phyloP scores from a whole-genome alignment of 495 filamentous ascomycete genomes.

The Lentithecium fluviatile region DNA sequence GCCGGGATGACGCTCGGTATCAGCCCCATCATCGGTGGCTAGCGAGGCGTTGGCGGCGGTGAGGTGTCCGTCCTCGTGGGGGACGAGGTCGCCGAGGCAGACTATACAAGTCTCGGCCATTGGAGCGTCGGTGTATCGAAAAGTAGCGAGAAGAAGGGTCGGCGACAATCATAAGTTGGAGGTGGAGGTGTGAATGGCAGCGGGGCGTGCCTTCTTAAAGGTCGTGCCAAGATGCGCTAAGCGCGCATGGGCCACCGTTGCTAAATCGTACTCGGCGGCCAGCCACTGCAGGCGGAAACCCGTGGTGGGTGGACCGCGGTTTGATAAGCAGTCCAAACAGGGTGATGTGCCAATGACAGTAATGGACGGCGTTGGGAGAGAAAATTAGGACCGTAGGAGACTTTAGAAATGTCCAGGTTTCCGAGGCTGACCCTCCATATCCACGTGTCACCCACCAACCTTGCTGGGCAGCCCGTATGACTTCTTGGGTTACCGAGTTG shows the following conservation, averaged over 20 bases:
- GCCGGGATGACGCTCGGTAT: slow-evolving; percentile 33
- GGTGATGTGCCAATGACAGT: no score
- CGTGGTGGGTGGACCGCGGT: no score
- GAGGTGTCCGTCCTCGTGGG: slow-evolving; percentile 54
- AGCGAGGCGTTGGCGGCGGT: slow-evolving; percentile 43
- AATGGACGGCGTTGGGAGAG: no score
- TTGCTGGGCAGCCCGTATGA: slow-evolving; percentile 1
- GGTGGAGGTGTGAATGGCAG: slow-evolving; percentile 28
- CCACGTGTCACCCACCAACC: slow-evolving; percentile 24
- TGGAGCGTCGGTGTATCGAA: slow-evolving; percentile 8
- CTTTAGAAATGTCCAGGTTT: no score
- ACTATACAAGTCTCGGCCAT: slow-evolving; percentile 97
- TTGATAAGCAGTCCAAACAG: no score
- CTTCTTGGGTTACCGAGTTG: slow-evolving; percentile 3
- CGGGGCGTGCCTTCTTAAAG: background rate
- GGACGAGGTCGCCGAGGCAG: slow-evolving; percentile 85
- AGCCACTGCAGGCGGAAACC: no score
- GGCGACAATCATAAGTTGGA: slow-evolving; percentile 16
- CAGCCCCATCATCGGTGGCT: slow-evolving; percentile 33
- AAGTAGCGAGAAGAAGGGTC: slow-evolving; percentile 1
- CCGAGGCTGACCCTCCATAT: slow-evolving; percentile 13
- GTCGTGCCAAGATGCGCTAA: background rate
- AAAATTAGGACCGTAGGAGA: no score
- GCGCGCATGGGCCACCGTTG: no score
- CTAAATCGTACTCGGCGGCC: no score